Base-by-base conservation (phyloP, 2,329 filamentous ascomycete species). In the Cordyceps militaris region DNA sequence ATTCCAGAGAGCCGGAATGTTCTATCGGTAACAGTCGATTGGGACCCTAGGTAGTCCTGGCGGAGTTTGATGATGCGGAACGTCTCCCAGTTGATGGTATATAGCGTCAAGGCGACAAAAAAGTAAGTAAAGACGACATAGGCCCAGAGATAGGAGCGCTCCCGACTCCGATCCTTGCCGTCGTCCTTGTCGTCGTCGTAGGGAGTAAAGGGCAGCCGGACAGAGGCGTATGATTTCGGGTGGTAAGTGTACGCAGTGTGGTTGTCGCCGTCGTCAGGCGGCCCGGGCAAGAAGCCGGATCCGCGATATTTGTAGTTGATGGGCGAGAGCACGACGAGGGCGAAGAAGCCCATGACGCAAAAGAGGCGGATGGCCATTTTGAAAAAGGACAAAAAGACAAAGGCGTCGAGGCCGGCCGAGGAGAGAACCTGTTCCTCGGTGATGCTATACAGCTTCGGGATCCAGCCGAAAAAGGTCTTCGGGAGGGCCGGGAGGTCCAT, bases 41-140 rank as follows among this genome's bases (percentile, higher is more conserved):
- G 93, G 23, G 87, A 91, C 13, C 94, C 94, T 10, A 99, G 80
- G 68, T 97, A 99, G 59, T 91, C 85, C 70, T 99, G 94, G 24
- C 94, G 81, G 30, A 93, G 82, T 58, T 86, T 83, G 62, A 97
- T 95, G 54, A 99, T 87, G 59, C 85, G 87, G 63, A 87, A 84
- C 0, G 94, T 97, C 72, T 96, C 87, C 43, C 81, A 81, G 59
- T 93, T 84, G 65, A 97, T 85, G 64, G 93, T 82, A 69, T 92
- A 96, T 13, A 97, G 76, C 0, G 89, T 88, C 43, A 97, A 74
- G 1, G 78, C 83, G 6, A 88, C 93, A 71, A 97, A 99, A 52
- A 97, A 79, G 74, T 97, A 99, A 1, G 91, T 89, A 66, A 99
- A 99, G n/a, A 89, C 78, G 14, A 96, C 82, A 67, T 97, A 97